Evolutionary conservation across 768 basidiomycete species (phyloP).

Genomic region (Tricholoma hemisulphureum): DNA sequence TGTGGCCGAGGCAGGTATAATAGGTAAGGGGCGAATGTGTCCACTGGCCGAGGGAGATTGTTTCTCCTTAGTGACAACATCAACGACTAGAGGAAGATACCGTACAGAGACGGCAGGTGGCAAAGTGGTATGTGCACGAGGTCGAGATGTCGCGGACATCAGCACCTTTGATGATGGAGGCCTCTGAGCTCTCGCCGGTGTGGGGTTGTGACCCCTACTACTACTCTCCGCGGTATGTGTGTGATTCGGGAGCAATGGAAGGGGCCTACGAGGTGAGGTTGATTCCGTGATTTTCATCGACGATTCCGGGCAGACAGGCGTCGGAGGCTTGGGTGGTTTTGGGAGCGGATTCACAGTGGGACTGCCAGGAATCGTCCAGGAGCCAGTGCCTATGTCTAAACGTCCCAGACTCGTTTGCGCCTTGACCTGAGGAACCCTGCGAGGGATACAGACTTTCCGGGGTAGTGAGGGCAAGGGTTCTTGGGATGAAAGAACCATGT

Average conservation of each 20-base stretch:
- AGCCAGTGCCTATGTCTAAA: constrained; percentile 27
- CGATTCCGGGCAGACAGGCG: constrained; percentile 22
- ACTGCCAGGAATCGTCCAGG: constrained; percentile 10
- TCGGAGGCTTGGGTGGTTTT: constrained; percentile 18
- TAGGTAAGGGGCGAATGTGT: constrained; percentile 22
- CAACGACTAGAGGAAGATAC: constrained; percentile 28
- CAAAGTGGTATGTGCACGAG: constrained; percentile 13
- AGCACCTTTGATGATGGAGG: constrained; percentile 8
- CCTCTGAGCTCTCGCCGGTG: background rate
- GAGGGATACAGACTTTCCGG: constrained; percentile 20
- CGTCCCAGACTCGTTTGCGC: constrained; percentile 26
- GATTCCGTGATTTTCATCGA: constrained; percentile 1
- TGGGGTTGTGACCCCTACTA: constrained; percentile 10
- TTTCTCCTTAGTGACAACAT: constrained; percentile 7
- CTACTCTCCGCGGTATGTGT: constrained; percentile 13
- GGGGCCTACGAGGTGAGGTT: constrained; percentile 17
- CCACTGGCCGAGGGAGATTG: constrained; percentile 3
- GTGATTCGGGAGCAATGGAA: constrained; percentile 20
- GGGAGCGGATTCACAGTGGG: constrained; percentile 6
- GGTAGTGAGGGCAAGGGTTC: constrained; percentile 11
- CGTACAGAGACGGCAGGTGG: constrained; percentile 21
- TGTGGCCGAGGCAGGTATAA: constrained; percentile 17
- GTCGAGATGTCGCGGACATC: constrained; percentile 10
- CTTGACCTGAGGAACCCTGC: constrained; percentile 23
- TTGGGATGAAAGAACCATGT: constrained; percentile 20